Evolutionary conservation across 768 basidiomycete genomes (phyloP).

Genomic region (Xanthoconium stramineum): DNA sequence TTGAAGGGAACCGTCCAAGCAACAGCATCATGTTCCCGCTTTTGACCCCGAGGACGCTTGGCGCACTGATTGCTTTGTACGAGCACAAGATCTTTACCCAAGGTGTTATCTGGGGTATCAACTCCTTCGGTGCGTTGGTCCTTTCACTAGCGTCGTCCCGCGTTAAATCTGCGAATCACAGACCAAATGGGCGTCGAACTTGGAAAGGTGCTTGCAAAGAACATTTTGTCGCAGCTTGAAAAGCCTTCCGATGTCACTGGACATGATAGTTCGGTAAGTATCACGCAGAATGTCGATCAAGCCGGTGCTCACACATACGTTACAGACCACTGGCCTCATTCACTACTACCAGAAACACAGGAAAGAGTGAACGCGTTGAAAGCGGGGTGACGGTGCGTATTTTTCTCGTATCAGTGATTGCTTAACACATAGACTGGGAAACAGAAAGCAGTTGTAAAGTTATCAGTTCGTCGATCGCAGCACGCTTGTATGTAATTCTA

Average conservation of each 20-base stretch:
- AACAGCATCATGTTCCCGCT: constrained; percentile 95
- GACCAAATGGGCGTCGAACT: constrained; percentile 99
- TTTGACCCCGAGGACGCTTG: constrained; percentile 86
- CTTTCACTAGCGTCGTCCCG: neutral
- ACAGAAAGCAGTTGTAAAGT: constrained; percentile 1
- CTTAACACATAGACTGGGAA: neutral
- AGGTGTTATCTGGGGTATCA: constrained; percentile 97
- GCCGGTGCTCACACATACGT: constrained; percentile 2
- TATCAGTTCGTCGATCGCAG: neutral
- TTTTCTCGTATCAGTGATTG: neutral
- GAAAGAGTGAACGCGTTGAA: constrained; percentile 50
- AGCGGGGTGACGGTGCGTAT: neutral
- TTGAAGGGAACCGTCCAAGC: constrained; percentile 95
- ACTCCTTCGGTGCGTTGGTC: constrained; percentile 79
- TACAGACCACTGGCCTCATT: constrained; percentile 90
- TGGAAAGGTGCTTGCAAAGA: constrained; percentile 96
- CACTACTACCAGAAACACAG: constrained; percentile 94
- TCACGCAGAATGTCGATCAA: neutral
- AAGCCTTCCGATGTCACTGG: constrained; percentile 74
- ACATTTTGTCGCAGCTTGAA: constrained; percentile 86
- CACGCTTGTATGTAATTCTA: constrained; percentile 13
- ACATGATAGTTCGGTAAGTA: constrained; percentile 78
- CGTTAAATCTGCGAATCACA: constrained; percentile 25
- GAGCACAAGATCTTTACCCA: constrained; percentile 99
- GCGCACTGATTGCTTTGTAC: constrained; percentile 84